Base-by-base conservation (phyloP, 768 basidiomycete species). In the Tylopilus subfusipes region DNA sequence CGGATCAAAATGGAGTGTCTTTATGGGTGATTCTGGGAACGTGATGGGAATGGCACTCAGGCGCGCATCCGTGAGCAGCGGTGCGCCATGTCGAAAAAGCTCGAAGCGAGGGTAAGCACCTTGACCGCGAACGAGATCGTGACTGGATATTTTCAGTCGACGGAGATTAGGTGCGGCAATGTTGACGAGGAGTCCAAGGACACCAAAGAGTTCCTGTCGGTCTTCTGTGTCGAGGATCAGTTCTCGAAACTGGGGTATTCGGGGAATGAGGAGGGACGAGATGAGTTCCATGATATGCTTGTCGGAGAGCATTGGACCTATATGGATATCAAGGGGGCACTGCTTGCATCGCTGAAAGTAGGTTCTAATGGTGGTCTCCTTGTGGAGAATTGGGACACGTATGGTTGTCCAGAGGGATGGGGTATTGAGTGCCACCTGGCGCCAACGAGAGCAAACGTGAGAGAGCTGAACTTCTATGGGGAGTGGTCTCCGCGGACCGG, bases 351-450 rank as follows among this genome's bases (percentile, higher is more conserved):
- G 61, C 19, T 64, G 55, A 4, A 74, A 52, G 54, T 73, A 73
- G 8, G 61, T 50, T 48, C 54, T 62, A 40, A 74, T 55, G 30
- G 68, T 63, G 39, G 49, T 48, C 13, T 68, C 65, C 24, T 60
- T 60, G 57, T 64, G 68, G 33, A 70, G 64, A 31, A 70, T 64
- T n/a, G 67, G 64, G 30, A 70, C 57, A 46, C 67, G 67, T 48
- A 73, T 71, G 31, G 64, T 55, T 11, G 70, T 68, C 73, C 71
- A 74, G n/a, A 75, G 55, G 24, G 70, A 68, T 7, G 73, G 73
- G 11, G 65, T 60, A 45, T 53, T 55, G 39, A 75, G 66, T 19
- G 74, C 68, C 5, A 73, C 64, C 46, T 63, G 60, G 22, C 73
- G 70, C 74, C 74, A 74, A 40, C 63, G 61, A 30, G 61, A 52